These are phyloP conservation scores for Alternaria infectoria DNA, from an alignment of 2,329 filamentous ascomycete species.

Conservation along the genomic window DNA sequence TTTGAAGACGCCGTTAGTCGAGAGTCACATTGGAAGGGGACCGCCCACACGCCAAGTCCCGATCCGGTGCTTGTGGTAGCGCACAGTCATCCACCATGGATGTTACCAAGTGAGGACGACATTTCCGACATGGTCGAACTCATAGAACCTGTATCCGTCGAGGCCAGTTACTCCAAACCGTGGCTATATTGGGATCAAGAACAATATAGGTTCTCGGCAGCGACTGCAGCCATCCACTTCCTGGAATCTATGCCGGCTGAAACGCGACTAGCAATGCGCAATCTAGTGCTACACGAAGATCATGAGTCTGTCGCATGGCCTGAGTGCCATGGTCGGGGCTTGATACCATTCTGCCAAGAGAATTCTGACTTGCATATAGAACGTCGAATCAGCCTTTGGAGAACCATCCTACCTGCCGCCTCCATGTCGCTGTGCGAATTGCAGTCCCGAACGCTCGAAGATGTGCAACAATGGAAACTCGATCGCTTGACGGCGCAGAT, in stretches of 20 bases:
- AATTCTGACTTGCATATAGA: conserved; percentile 7
- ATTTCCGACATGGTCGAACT: background rate
- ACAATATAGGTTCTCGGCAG: background rate
- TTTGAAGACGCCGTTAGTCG: too few relatives aligned
- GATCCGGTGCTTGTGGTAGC: too few relatives aligned
- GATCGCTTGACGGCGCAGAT: too few relatives aligned
- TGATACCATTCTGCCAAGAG: conserved; percentile 8
- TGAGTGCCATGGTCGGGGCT: conserved; percentile 8
- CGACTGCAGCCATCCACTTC: background rate
- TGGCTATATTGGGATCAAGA: background rate
- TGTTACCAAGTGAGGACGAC: background rate
- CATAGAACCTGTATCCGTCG: background rate
- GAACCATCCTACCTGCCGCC: background rate
- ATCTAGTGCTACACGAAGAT: background rate
- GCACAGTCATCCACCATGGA: too few relatives aligned
- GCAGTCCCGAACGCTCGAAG: too few relatives aligned
- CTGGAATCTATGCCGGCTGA: background rate
- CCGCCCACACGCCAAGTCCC: too few relatives aligned
- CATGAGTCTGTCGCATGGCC: background rate
- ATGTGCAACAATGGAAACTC: too few relatives aligned
- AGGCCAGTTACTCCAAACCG: too few relatives aligned
- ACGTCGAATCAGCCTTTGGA: conserved; percentile 2
- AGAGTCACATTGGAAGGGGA: too few relatives aligned
- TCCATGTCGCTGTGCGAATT: background rate
- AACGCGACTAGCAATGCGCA: background rate